These are phyloP conservation scores for Poteriospumella lacustris DNA, from an alignment of 108 stramenopile species.

Conservation along the genomic window DNA sequence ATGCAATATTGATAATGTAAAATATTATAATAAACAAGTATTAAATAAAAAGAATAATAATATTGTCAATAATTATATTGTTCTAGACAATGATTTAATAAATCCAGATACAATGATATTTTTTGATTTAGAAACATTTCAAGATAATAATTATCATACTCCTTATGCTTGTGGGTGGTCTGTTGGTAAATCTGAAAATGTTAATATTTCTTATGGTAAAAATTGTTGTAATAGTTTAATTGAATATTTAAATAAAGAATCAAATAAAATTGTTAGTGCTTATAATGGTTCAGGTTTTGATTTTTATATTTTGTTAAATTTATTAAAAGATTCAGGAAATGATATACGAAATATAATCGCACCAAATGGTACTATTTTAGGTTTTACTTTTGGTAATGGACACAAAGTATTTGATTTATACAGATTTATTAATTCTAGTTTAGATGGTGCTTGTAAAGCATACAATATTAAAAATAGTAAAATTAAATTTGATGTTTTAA, in stretches of 20 bases:
- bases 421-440: neutral
- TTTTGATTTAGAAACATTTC: conserved; percentile 10
- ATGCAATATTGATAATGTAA: neutral
- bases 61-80: neutral
- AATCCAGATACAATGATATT: neutral
- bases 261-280: neutral
- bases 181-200: neutral
- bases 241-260: neutral
- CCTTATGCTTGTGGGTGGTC: neutral
- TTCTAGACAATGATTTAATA: neutral
- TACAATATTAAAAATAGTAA: neutral
- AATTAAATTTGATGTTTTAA: conserved; percentile 4
- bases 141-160: neutral
- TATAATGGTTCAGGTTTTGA: conserved; percentile 3
- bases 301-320: neutral
- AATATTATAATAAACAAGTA: neutral
- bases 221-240: neutral
- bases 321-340: neutral
- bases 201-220: neutral
- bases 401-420: neutral
- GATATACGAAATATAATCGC: neutral
- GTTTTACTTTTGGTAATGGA: neutral
- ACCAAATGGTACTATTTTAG: neutral
- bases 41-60: neutral
- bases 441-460: neutral